Evolutionary conservation across 2,329 filamentous ascomycete species (phyloP).

Genomic region (Arthrobotrys sphaeroides): DNA sequence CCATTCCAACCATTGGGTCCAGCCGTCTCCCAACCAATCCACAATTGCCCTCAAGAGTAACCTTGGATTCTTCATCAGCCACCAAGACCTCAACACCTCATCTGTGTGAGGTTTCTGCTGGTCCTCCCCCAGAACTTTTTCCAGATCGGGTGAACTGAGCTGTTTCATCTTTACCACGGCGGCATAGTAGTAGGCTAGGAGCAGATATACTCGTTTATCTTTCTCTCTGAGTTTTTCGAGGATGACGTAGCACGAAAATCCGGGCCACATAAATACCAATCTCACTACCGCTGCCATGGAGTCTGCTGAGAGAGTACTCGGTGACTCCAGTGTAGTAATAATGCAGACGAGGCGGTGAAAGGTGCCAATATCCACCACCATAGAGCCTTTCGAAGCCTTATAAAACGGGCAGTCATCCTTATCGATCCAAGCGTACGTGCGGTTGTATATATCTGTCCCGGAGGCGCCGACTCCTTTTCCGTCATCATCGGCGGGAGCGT

Average conservation of each 20-base stretch:
- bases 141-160: not conserved
- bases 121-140: not conserved
- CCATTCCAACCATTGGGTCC: constrained; percentile 41
- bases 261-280: constrained; percentile 39
- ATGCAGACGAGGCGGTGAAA: constrained; percentile 19
- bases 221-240: constrained; percentile 12
- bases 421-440: constrained; percentile 11
- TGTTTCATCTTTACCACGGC: constrained; percentile 19
- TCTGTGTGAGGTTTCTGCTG: not conserved
- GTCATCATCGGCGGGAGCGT: not conserved
- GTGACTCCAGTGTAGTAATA: constrained; percentile 9
- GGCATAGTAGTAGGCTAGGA: constrained; percentile 40
- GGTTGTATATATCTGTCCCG: constrained; percentile 20
- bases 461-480: not conserved
- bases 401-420: constrained; percentile 23
- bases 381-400: not conserved
- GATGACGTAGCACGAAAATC: constrained; percentile 11
- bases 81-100: constrained; percentile 27
- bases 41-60: constrained; percentile 29
- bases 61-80: constrained; percentile 33
- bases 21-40: constrained; percentile 34
- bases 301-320: not conserved
- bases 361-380: constrained; percentile 27
- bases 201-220: constrained; percentile 34
- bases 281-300: constrained; percentile 19